A percentile compares a stretch with the other conserved stretches of the same genome.
phyloP scores from a whole-genome alignment of 257 asterid species.

The Marsdenia floribunda region DNA sequence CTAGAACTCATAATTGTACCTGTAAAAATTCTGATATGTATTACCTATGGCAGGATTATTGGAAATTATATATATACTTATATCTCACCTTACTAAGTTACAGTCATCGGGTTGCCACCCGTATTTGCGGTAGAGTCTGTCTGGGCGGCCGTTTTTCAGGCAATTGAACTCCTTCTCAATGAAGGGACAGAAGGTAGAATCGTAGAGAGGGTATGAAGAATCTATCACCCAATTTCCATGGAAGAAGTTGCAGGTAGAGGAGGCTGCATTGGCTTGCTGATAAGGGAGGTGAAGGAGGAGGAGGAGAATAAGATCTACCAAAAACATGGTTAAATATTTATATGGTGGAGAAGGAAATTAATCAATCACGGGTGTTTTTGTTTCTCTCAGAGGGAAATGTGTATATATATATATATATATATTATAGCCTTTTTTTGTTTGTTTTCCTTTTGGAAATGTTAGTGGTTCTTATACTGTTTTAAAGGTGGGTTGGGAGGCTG shows the following conservation, averaged over 20 bases:
- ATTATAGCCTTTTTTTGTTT: background rate
- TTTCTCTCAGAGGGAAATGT: background rate
- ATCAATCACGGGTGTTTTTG: background rate
- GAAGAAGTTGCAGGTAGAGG: slow-evolving; percentile 33
- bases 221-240: slow-evolving; percentile 48
- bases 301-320: background rate
- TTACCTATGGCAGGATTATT: background rate
- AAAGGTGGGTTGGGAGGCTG: background rate
- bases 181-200: slow-evolving; percentile 37
- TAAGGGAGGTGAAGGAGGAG: background rate
- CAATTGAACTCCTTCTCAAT: slow-evolving; percentile 40
- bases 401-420: background rate
- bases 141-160: slow-evolving; percentile 42
- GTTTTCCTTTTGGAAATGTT: background rate
- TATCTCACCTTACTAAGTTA: slow-evolving; percentile 15
- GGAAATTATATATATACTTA: no score
- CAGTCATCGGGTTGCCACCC: slow-evolving; percentile 31
- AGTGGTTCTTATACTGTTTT: background rate
- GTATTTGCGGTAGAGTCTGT: slow-evolving; percentile 29
- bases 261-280: slow-evolving; percentile 12
- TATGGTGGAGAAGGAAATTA: no score
- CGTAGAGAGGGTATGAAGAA: slow-evolving; percentile 42
- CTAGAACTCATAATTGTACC: background rate
- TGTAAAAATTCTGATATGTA: no score
- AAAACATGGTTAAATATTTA: background rate